A percentile compares a stretch with the other conserved stretches of the same genome.
phyloP scores from a whole-genome alignment of 2,329 filamentous ascomycete species.

The Xylariales sp. region DNA sequence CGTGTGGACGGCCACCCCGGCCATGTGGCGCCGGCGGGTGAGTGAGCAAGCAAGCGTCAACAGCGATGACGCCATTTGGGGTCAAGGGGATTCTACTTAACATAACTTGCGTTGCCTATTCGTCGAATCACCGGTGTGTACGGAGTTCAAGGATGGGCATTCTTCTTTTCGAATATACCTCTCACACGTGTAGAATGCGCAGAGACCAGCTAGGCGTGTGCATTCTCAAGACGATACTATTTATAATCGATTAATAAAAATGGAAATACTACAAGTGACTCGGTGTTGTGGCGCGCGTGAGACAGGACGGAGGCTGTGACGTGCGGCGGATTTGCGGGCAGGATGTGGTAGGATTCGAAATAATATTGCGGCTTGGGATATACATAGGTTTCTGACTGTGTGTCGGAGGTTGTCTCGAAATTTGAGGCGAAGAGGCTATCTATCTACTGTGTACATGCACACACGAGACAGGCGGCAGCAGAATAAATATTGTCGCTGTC shows the following conservation, averaged over 20 bases:
- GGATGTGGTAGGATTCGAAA: not conserved
- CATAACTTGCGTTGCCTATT: not conserved
- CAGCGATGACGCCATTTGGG: not conserved
- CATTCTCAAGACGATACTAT: constrained; percentile 4
- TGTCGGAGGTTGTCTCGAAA: not conserved
- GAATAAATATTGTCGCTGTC: constrained; percentile 10
- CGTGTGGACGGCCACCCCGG: not conserved
- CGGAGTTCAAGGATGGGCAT: constrained; percentile 16
- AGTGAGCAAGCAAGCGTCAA: constrained; percentile 7
- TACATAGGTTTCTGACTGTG: not conserved
- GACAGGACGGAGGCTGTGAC: constrained; percentile 13
- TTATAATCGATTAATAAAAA: constrained; percentile 4
- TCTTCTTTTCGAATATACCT: constrained; percentile 19
- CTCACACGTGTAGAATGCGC: constrained; percentile 13
- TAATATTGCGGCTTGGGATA: not conserved
- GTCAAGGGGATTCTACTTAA: not conserved
- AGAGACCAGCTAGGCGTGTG: constrained; percentile 4
- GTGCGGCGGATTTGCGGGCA: constrained; percentile 11
- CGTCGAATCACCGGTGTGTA: constrained; percentile 4
- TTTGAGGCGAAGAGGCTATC: too few relatives aligned
- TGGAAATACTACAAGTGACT: not conserved
- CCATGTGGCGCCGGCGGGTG: not conserved
- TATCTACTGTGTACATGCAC: not conserved
- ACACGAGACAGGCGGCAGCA: not conserved
- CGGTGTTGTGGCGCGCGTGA: not conserved